Evolutionary conservation across 2,329 filamentous ascomycete species (phyloP), one percentile per base, ranked within the genome.

Genomic region (Exophiala viscosa): DNA sequence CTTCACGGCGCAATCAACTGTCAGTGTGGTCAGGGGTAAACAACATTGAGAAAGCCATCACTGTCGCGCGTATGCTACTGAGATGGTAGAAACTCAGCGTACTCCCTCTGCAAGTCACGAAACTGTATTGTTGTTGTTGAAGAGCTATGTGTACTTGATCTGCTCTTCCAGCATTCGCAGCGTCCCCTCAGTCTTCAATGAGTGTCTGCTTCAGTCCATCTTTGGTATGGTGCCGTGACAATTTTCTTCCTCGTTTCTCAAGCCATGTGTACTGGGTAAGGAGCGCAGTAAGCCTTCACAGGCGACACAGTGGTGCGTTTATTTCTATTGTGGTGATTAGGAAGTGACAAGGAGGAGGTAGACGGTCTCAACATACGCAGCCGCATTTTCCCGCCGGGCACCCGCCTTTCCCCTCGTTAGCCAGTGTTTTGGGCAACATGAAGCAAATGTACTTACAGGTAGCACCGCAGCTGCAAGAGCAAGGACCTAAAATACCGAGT

Each of bases 381-480:
- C 44, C 59, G 58, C 60, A 62, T 59, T 62, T 44, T 36, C 60
- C 60, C 17, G 52, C 31, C 20, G 60, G 58, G 56, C 60, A 62
- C 8, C 40, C 39, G 44, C 54, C 54, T 55, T 20, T 36, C 10
- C 11, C 40, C 15, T 11, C 33, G 41, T 56, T 42, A 55, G 48
- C 46, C 13, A 36, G 3, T 5, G 18, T 18, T 6, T 10, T 38
- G 73, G 75, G n/a, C 75, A 20, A 80, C 75, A 11, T 71, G 77
- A 77, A 1, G 79, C 79, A 5, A 77, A 73, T 1, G 68, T 61
- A 1, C 73, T 73, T 5, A 63, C 73, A 36, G 52, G 55, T 36
- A 42, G 53, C 48, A 44, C 60, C 58, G 34, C 58, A 60, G 48
- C 50, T 56, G 52, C 58, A 60, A 33, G 28, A 44, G 49, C 58